Evolutionary conservation across 2,329 filamentous ascomycete genomes (phyloP).

Genomic region (Zymoseptoria crescenta): DNA sequence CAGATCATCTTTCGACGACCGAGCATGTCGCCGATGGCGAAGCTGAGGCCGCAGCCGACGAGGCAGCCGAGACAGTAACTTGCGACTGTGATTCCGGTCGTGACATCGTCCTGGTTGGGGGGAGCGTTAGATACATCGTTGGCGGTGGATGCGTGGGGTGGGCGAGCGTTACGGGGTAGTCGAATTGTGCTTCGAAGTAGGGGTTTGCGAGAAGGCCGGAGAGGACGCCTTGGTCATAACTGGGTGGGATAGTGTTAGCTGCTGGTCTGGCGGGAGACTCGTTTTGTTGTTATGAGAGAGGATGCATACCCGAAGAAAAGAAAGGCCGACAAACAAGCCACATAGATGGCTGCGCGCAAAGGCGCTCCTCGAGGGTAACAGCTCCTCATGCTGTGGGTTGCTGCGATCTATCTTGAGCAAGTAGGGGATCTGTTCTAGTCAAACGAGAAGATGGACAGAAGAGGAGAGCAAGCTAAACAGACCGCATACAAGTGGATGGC

Average conservation of each 20-base stretch:
- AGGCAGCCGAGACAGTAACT: constrained; percentile 55
- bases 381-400: constrained; percentile 4
- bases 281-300: background rate
- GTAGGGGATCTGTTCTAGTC: background rate
- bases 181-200: constrained; percentile 14
- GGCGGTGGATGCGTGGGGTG: constrained; percentile 7
- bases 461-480: background rate
- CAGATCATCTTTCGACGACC: constrained; percentile 44
- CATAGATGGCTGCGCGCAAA: constrained; percentile 13
- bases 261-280: background rate
- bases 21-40: constrained; percentile 41
- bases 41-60: constrained; percentile 45
- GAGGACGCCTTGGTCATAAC: constrained; percentile 14
- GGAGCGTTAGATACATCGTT: background rate
- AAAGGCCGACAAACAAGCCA: constrained; percentile 15
- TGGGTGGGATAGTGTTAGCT: background rate
- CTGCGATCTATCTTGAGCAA: background rate
- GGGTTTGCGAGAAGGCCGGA: constrained; percentile 18
- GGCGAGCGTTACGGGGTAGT: constrained; percentile 7
- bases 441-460: background rate
- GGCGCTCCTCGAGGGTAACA: constrained; percentile 16
- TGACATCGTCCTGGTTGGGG: constrained; percentile 5
- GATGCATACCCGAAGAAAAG: constrained; percentile 14
- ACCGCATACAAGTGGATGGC: background rate
- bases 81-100: constrained; percentile 32